phyloP scores from a whole-genome alignment of 148 eudicot species.

The Spergularia marina region DNA sequence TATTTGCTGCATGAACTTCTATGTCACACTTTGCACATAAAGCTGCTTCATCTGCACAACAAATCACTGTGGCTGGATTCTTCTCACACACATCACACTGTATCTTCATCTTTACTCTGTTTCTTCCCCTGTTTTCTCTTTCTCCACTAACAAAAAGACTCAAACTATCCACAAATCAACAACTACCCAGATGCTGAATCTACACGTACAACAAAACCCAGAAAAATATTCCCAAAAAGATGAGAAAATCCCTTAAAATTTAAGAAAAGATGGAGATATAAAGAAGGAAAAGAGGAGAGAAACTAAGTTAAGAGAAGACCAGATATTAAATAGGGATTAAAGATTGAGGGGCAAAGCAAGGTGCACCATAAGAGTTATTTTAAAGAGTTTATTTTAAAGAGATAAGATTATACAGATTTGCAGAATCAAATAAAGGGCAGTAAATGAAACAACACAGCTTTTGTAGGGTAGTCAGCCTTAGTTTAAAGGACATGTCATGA shows the following conservation, averaged over 20 bases:
- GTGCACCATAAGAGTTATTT: background rate
- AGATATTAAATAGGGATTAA: constrained; percentile 14
- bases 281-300: constrained; percentile 4
- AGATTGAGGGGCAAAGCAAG: background rate
- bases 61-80: constrained; percentile 75
- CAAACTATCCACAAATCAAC: constrained; percentile 9
- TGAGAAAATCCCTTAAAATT: background rate
- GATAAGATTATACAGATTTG: constrained; percentile 16
- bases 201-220: constrained; percentile 13
- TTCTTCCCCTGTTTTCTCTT: background rate
- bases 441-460: constrained; percentile 16
- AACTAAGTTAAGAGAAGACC: background rate
- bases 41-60: constrained; percentile 98
- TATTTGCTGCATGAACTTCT: constrained; percentile 94
- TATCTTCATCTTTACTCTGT: constrained; percentile 35
- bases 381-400: background rate
- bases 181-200: constrained; percentile 20
- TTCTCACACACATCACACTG: constrained; percentile 61
- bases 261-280: background rate
- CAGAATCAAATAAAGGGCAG: constrained; percentile 33
- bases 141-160: background rate
- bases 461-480: constrained; percentile 9
- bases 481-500: background rate
- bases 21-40: constrained; percentile 80
- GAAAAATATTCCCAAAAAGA: background rate